Conservation (phyloP, 2,329 filamentous ascomycete species). For the Nothophoma quercina region DNA sequence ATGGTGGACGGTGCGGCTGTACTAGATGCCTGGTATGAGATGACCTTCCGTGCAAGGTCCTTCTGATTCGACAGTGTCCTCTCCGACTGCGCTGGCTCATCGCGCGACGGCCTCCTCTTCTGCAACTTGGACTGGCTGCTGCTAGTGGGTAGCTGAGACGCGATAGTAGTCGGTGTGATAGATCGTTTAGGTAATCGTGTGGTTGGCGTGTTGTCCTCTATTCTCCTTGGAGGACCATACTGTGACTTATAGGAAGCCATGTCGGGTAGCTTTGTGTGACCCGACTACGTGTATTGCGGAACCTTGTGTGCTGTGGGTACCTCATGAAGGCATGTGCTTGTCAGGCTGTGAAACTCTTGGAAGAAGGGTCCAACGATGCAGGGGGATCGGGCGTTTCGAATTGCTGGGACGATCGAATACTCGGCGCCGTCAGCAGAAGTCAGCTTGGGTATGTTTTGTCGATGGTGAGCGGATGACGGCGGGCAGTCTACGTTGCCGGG, state of each 20-base stretch:
- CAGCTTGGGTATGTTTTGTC: slow-evolving; percentile 41
- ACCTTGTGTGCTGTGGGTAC: slow-evolving; percentile 45
- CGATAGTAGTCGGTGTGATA: slow-evolving; percentile 42
- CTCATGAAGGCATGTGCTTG: slow-evolving; percentile 52
- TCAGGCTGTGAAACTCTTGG: slow-evolving; percentile 33
- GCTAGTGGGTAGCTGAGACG: slow-evolving; percentile 35
- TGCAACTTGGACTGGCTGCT: slow-evolving; percentile 45
- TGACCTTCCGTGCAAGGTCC: slow-evolving; percentile 26
- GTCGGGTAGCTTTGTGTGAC: slow-evolving; percentile 47
- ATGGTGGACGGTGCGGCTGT: slow-evolving; percentile 32
- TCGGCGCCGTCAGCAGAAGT: slow-evolving; percentile 42
- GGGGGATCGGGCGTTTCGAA: slow-evolving; percentile 26
- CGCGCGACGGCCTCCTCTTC: slow-evolving; percentile 45
- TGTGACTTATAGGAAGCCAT: slow-evolving; percentile 55
- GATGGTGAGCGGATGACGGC: slow-evolving; percentile 31
- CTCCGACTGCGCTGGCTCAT: slow-evolving; percentile 36
- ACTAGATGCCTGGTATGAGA: slow-evolving; percentile 33
- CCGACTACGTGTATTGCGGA: slow-evolving; percentile 43
- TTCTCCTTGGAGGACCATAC: slow-evolving; percentile 42
- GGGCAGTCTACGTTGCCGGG: slow-evolving; percentile 38
- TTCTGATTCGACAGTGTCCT: slow-evolving; percentile 29
- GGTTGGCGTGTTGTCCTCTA: slow-evolving; percentile 41
- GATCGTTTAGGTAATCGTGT: slow-evolving; percentile 49
- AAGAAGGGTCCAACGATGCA: slow-evolving; percentile 26
- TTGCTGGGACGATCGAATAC: slow-evolving; percentile 28